Evolutionary conservation across 371 early-diverging fungal species (phyloP).

Genomic region (Coelomomyces lativittatus): DNA sequence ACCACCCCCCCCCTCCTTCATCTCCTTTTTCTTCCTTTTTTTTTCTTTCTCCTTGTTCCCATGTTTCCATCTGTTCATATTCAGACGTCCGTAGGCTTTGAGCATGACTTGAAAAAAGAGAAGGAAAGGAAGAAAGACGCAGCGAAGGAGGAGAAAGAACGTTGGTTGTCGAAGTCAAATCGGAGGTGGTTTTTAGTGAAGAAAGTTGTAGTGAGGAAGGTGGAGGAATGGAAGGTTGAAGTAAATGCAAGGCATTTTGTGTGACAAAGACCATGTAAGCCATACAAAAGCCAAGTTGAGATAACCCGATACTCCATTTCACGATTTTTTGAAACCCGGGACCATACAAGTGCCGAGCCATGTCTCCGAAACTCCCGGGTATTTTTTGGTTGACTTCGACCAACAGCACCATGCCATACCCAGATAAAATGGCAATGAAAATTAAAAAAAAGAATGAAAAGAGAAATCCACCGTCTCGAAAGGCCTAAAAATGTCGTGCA

Average conservation of each 20-base stretch:
- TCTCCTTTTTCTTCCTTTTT: too few relatives aligned
- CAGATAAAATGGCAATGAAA: conserved; percentile 23
- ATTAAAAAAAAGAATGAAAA: conserved; percentile 26
- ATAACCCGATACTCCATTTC: conserved; percentile 59
- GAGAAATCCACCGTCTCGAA: conserved; percentile 35
- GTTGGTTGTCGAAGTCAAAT: too few relatives aligned
- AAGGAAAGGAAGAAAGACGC: too few relatives aligned
- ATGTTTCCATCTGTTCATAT: too few relatives aligned
- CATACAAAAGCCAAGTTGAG: conserved; percentile 47
- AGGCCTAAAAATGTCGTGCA: conserved; percentile 9
- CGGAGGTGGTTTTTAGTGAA: too few relatives aligned
- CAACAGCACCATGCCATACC: conserved; percentile 46
- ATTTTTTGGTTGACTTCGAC: conserved; percentile 28
- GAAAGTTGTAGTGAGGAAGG: too few relatives aligned
- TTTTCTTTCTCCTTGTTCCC: too few relatives aligned
- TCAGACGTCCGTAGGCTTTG: too few relatives aligned
- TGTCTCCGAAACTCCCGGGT: conserved; percentile 74
- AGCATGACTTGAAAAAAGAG: too few relatives aligned
- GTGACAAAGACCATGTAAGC: conserved; percentile 58
- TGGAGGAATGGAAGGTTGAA: conserved; percentile 9
- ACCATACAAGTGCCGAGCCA: conserved; percentile 66
- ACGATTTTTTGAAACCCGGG: conserved; percentile 55
- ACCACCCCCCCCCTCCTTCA: conserved; percentile 12
- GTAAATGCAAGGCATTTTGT: conserved; percentile 51
- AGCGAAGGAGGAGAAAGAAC: too few relatives aligned